Evolutionary conservation across 768 basidiomycete species (phyloP).

Genomic region (Neoboletus brunneissimus): DNA sequence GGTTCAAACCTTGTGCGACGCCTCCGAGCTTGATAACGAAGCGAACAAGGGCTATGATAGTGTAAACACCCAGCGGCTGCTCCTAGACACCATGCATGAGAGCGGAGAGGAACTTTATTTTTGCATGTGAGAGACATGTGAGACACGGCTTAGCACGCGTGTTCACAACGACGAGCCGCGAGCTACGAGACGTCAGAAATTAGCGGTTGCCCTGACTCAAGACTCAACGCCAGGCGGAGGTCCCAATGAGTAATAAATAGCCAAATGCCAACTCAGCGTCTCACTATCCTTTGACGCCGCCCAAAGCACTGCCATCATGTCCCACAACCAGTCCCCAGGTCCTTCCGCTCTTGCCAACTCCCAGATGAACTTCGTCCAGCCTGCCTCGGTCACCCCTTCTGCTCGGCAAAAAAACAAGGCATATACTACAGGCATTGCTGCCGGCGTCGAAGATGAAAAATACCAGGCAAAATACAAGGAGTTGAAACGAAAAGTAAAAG

Average conservation of each 20-base stretch:
- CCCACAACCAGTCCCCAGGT: constrained; percentile 57
- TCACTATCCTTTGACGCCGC: constrained; percentile 34
- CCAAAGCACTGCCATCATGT: constrained; percentile 55
- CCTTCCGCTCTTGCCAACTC: constrained; percentile 42
- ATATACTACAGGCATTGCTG: constrained; percentile 61
- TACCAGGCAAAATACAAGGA: constrained; percentile 89
- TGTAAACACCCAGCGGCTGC: neutral
- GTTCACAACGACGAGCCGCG: constrained; percentile 1
- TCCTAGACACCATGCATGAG: neutral
- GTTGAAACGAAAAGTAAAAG: constrained; percentile 82
- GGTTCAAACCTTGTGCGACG: constrained; percentile 8
- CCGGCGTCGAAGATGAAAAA: constrained; percentile 81
- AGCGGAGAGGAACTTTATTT: neutral
- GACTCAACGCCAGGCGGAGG: constrained; percentile 28
- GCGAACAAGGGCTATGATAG: constrained; percentile 3
- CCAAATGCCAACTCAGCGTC: constrained; percentile 26
- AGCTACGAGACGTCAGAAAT: constrained; percentile 13
- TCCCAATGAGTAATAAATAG: constrained; percentile 31
- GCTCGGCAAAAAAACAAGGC: constrained; percentile 48
- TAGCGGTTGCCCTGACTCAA: constrained; percentile 14
- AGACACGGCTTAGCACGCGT: neutral
- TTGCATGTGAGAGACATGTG: neutral
- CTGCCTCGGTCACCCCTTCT: constrained; percentile 30
- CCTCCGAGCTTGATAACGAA: neutral
- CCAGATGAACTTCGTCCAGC: constrained; percentile 36